phyloP scores from a whole-genome alignment of 2,329 filamentous ascomycete genomes.

The Leptodontidium sp. region DNA sequence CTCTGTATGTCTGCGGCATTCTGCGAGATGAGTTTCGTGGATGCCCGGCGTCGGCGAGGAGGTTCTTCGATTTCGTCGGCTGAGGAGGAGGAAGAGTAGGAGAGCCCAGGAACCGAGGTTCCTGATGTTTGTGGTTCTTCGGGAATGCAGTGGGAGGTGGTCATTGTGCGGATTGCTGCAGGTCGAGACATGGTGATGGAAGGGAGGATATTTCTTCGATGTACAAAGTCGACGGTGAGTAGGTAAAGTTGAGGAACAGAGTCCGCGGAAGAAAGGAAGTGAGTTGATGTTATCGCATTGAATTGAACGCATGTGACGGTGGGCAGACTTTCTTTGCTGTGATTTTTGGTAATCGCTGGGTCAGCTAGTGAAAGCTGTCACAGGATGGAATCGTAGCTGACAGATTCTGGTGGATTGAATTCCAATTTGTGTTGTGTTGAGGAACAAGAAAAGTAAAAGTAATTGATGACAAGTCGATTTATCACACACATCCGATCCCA shows the following conservation, averaged over 20 bases:
- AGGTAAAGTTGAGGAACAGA: constrained; percentile 1
- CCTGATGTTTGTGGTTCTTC: constrained; percentile 47
- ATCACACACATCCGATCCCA: neutral
- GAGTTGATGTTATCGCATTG: constrained; percentile 30
- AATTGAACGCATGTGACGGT: constrained; percentile 7
- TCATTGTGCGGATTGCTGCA: constrained; percentile 37
- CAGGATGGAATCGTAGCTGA: neutral
- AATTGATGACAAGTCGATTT: constrained; percentile 11
- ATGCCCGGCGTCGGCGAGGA: constrained; percentile 67
- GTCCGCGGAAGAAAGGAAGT: constrained; percentile 1
- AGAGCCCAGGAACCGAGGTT: constrained; percentile 67
- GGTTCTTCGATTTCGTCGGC: constrained; percentile 55
- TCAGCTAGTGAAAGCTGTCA: neutral
- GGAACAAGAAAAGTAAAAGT: constrained; percentile 8
- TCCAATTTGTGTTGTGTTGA: neutral
- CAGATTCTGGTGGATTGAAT: neutral
- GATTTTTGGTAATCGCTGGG: constrained; percentile 12
- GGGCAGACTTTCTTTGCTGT: constrained; percentile 2
- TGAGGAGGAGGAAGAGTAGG: constrained; percentile 67
- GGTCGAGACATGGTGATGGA: constrained; percentile 43
- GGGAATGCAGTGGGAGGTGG: constrained; percentile 46
- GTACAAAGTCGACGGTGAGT: constrained; percentile 16
- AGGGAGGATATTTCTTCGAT: constrained; percentile 26
- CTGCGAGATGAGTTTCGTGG: constrained; percentile 72
- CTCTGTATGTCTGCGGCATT: constrained; percentile 68